Evolutionary conservation across 345 rosid species (phyloP).

Genomic region (Corchorus olitorius): DNA sequence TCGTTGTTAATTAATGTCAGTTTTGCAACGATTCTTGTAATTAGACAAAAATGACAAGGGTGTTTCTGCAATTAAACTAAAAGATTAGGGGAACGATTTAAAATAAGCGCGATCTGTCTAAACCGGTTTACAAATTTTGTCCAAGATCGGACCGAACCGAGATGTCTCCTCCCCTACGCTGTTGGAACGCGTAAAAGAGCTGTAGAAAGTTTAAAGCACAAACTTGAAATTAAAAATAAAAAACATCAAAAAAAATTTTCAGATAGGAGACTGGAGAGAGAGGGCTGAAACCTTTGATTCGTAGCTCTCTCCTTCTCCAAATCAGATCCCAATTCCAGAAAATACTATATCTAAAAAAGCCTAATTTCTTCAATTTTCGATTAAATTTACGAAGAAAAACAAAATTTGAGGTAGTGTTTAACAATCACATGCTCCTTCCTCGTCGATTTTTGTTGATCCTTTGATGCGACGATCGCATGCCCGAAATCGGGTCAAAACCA

Average conservation of each 20-base stretch:
- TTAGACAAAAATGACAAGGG: background rate
- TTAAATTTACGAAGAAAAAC: slow-evolving; percentile 15
- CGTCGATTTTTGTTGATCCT: slow-evolving; percentile 20
- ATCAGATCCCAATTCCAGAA: background rate
- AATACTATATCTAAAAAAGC: background rate
- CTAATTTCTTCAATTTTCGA: background rate
- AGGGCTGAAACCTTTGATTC: slow-evolving; percentile 20
- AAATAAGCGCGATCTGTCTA: background rate
- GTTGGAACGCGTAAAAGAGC: background rate
- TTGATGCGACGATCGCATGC: slow-evolving; percentile 89
- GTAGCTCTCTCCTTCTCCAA: slow-evolving; percentile 33
- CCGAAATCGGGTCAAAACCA: slow-evolving; percentile 47
- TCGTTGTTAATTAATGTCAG: too few relatives aligned
- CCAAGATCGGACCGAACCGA: slow-evolving; percentile 16
- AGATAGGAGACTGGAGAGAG: slow-evolving; percentile 20
- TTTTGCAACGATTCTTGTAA: background rate
- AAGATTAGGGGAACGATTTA: background rate
- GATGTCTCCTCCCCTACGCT: background rate
- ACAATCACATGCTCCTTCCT: background rate
- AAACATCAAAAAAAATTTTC: background rate
- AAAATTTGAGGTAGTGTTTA: slow-evolving; percentile 23
- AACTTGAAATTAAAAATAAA: background rate
- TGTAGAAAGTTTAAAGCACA: background rate
- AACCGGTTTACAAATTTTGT: background rate
- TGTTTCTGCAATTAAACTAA: background rate